phyloP scores from a whole-genome alignment of 2,329 filamentous ascomycete species.

The Raffaelea deltoideospora region DNA sequence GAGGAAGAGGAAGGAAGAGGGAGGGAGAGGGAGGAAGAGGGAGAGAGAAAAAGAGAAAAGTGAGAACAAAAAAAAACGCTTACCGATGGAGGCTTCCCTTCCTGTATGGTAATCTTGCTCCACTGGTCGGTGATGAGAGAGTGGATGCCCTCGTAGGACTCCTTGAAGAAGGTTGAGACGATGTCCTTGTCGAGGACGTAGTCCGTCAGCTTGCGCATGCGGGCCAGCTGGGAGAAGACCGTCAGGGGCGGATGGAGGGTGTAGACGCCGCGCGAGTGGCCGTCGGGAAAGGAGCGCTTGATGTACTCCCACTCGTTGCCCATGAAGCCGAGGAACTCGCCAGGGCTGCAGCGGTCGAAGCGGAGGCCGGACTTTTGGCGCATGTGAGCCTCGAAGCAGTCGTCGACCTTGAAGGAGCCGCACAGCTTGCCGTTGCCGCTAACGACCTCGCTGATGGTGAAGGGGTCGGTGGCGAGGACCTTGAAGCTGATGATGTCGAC shows the following conservation, averaged over 20 bases:
- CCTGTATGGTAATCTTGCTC: background rate
- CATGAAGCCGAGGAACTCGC: conserved; percentile 28
- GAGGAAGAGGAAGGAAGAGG: background rate
- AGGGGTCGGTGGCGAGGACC: conserved; percentile 14
- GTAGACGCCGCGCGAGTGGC: conserved; percentile 2
- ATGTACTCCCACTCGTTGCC: conserved; percentile 22
- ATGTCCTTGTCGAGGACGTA: background rate
- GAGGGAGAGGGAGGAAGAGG: background rate
- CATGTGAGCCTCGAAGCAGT: conserved; percentile 29
- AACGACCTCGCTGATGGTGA: conserved; percentile 32
- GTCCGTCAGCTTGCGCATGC: no score
- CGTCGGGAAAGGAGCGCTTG: conserved; percentile 19
- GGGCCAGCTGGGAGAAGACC: no score
- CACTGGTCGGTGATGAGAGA: conserved; percentile 19
- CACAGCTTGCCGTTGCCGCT: conserved; percentile 33
- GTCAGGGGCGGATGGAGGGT: no score
- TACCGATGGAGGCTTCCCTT: conserved; percentile 1
- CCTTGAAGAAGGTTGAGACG: conserved; percentile 14
- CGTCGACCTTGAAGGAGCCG: conserved; percentile 33
- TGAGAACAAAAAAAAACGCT: background rate
- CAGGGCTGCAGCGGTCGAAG: conserved; percentile 25
- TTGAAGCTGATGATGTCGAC: conserved; percentile 36
- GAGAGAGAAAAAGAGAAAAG: background rate
- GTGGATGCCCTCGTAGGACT: conserved; percentile 24
- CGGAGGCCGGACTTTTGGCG: conserved; percentile 26